phyloP scores from a whole-genome alignment of 2,329 filamentous ascomycete species.

The Beauveria caledonica region DNA sequence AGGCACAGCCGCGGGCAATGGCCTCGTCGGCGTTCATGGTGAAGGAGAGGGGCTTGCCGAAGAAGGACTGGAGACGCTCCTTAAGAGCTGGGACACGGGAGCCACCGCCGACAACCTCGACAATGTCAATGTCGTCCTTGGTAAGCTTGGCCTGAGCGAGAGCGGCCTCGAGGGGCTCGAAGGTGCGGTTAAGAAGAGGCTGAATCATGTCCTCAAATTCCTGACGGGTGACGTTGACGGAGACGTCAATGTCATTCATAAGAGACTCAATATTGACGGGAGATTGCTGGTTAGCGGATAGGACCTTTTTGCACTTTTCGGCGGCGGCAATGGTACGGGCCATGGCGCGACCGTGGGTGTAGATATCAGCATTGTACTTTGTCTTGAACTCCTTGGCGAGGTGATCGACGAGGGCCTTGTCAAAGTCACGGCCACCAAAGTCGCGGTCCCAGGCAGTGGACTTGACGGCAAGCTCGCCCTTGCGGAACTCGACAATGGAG shows the following conservation, averaged over 20 bases:
- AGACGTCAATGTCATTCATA: conserved; percentile 96
- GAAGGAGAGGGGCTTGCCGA: conserved; percentile 86
- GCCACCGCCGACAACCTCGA: conserved; percentile 92
- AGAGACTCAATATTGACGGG: conserved; percentile 95
- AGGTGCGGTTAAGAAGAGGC: conserved; percentile 68
- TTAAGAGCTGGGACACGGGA: conserved; percentile 92
- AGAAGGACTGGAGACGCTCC: conserved; percentile 81
- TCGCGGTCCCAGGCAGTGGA: conserved; percentile 88
- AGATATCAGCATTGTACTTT: conserved; percentile 96
- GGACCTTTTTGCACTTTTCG: conserved; percentile 97
- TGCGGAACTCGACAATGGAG: conserved; percentile 92
- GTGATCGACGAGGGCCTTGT: conserved; percentile 90
- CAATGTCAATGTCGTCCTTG: conserved; percentile 81
- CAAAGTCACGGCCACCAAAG: conserved; percentile 95
- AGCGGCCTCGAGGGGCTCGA: conserved; percentile 75
- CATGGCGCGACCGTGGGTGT: conserved; percentile 79
- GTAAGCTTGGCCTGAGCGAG: conserved; percentile 89
- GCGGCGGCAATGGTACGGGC: conserved; percentile 80
- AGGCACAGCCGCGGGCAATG: conserved; percentile 88
- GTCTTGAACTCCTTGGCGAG: conserved; percentile 93
- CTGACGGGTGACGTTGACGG: conserved; percentile 80
- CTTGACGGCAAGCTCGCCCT: conserved; percentile 93
- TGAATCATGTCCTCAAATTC: conserved; percentile 88
- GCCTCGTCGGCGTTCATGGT: conserved; percentile 98
- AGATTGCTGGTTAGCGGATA: conserved; percentile 89